Evolutionary conservation across 495 filamentous ascomycete species (phyloP), one percentile per base, ranked within the genome.

Genomic region (Annulohypoxylon maeteangense): DNA sequence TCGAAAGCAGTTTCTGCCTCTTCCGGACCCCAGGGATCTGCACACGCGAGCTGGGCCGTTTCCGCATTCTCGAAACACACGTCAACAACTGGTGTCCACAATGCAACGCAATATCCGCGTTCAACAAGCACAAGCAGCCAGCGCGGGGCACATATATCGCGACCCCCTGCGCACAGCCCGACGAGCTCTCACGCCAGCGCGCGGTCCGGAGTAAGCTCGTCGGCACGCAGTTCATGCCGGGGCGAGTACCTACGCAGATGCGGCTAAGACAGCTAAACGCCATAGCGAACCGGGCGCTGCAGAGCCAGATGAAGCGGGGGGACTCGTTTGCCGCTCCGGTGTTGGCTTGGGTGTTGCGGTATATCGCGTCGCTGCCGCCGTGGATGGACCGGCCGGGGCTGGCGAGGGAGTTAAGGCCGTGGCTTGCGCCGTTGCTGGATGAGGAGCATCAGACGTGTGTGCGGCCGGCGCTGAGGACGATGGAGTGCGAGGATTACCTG

Each of bases 401-500:
- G 63, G 71, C 54, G 61, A 27, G 67, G 62, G 74, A 25, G 75
- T 36, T 69, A 70, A 68, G 51, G 75, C 82, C 66, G 54, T 74
- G 57, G 76, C 82, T 53, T 51, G 74, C 47, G 65, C 66, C 34
- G 51, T 45, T 76, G 32, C 42, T 68, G 7, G 71, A 72, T 31
- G 65, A 70, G 47, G 51, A 64, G 23, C 45, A 27, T 1, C 63
- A 60, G 25, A 55, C 50, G 20, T 65, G 61, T 60, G 80, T 86
- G 12, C 80, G 81, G 57, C 83, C 82, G 72, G 76, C 83, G 8
- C 80, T 78, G 0, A 79, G 71, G 4, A 70, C 71, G 25, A 79
- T 80, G 10, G 78, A 78, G 4, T 86, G 82, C 40, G 80, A 76
- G 82, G 77, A 83, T 10, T 79, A 44, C 3, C 20, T 72, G 5